Evolutionary conservation across 2,329 filamentous ascomycete genomes (phyloP).

Genomic region (Botrytis sinoallii): DNA sequence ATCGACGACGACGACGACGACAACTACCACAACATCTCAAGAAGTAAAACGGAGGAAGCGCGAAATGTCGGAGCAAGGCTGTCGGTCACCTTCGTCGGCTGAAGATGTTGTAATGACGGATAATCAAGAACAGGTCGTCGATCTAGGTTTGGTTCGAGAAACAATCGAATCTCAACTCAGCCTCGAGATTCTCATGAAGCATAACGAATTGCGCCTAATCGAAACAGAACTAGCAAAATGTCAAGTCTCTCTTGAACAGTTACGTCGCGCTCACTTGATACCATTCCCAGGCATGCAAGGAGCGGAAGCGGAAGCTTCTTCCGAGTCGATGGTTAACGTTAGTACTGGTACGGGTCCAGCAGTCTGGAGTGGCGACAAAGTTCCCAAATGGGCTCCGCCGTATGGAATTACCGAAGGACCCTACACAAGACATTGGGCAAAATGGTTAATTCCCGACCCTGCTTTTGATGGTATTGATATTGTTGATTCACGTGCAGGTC

Average conservation of each 20-base stretch:
- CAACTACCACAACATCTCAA: slow-evolving; percentile 25
- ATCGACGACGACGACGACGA: neutral
- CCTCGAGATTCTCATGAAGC: slow-evolving; percentile 88
- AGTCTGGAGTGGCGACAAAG: slow-evolving; percentile 59
- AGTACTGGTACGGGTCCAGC: slow-evolving; percentile 72
- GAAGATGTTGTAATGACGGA: slow-evolving; percentile 24
- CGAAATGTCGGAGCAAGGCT: slow-evolving; percentile 24
- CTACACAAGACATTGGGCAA: slow-evolving; percentile 90
- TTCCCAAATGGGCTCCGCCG: slow-evolving; percentile 76
- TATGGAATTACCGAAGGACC: slow-evolving; percentile 91
- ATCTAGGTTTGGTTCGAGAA: slow-evolving; percentile 36
- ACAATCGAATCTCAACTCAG: slow-evolving; percentile 80
- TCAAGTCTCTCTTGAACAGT: slow-evolving; percentile 86
- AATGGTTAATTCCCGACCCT: slow-evolving; percentile 89
- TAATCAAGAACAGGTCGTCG: slow-evolving; percentile 24
- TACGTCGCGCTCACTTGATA: slow-evolving; percentile 87
- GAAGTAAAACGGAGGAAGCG: slow-evolving; percentile 38
- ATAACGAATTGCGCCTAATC: slow-evolving; percentile 89
- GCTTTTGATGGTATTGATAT: slow-evolving; percentile 70
- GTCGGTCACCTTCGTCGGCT: neutral
- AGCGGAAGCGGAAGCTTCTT: slow-evolving; percentile 42
- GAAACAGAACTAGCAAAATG: slow-evolving; percentile 96
- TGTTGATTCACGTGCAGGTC: slow-evolving; percentile 40
- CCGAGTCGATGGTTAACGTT: slow-evolving; percentile 66
- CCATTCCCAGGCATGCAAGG: slow-evolving; percentile 75